Conservation (phyloP, 805 yeast genomes). For the Teunomyces barrocoloradensis region DNA sequence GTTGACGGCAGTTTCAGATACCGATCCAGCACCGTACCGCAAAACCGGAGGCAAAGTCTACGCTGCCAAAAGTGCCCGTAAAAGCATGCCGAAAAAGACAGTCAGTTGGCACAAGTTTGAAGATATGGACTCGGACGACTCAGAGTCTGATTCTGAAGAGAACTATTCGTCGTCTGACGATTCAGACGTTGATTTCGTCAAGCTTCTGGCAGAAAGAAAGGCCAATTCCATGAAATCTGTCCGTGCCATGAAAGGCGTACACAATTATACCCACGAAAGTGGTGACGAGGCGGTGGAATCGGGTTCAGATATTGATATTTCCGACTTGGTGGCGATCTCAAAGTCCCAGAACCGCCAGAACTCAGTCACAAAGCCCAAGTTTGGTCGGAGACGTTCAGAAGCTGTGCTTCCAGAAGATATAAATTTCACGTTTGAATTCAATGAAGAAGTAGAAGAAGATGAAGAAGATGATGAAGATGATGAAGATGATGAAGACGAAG, state of each 20-base stretch:
- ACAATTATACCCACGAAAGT: not conserved
- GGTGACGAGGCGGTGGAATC: constrained; percentile 8
- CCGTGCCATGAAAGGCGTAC: constrained; percentile 24
- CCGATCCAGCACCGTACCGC: constrained; percentile 14
- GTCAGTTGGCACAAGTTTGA: constrained; percentile 20
- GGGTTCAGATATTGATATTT: constrained; percentile 7
- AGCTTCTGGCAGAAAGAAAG: constrained; percentile 66
- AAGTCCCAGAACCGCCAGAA: not conserved
- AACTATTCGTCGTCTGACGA: too few species aligned
- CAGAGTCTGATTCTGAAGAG: constrained; percentile 5
- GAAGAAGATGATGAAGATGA: constrained; percentile 27
- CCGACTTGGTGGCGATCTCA: constrained; percentile 8
- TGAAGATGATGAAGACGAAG: constrained; percentile 31
- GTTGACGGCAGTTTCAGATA: constrained; percentile 37
- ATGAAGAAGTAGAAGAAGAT: constrained; percentile 18
- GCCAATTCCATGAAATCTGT: constrained; percentile 53
- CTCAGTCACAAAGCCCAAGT: constrained; percentile 16
- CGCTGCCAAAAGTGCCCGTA: constrained; percentile 19
- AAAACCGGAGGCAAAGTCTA: constrained; percentile 6
- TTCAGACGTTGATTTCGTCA: constrained; percentile 69
- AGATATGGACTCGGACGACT: constrained; percentile 16
- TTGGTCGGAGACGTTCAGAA: constrained; percentile 35
- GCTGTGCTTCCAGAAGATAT: constrained; percentile 44
- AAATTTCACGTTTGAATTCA: constrained; percentile 42
- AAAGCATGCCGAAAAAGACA: constrained; percentile 24